A percentile compares a stretch with the other conserved stretches of the same genome.
These are phyloP conservation scores for Lactarius hatsudake DNA, from an alignment of 768 basidiomycete species.

Conservation along the genomic window DNA sequence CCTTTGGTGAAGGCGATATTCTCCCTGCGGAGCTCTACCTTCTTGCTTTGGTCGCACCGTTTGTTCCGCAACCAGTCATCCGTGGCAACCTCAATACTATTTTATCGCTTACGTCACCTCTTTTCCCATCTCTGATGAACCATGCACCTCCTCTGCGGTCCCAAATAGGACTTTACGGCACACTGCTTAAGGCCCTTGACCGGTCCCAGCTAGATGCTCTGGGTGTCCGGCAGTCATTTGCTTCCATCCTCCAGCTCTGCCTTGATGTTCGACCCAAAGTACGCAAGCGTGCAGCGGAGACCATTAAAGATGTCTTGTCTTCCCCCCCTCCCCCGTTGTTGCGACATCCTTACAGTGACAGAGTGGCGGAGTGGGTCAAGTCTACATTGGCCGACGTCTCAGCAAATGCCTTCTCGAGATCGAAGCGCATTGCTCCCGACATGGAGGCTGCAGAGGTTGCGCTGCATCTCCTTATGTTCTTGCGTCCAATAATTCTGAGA, in stretches of 20 bases:
- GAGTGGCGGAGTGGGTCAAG: slow-evolving; percentile 77
- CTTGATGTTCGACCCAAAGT: slow-evolving; percentile 93
- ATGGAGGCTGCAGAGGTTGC: slow-evolving; percentile 66
- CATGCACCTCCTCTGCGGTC: slow-evolving; percentile 85
- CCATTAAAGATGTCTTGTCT: slow-evolving; percentile 72
- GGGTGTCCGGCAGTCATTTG: slow-evolving; percentile 77
- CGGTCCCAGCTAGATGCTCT: slow-evolving; percentile 63
- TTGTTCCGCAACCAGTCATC: slow-evolving; percentile 78
- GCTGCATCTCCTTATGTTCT: slow-evolving; percentile 72
- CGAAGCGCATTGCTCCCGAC: slow-evolving; percentile 54
- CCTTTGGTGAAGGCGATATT: slow-evolving; percentile 63
- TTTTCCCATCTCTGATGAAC: slow-evolving; percentile 63
- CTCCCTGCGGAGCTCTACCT: slow-evolving; percentile 85
- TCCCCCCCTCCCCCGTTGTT: slow-evolving; percentile 74
- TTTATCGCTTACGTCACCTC: slow-evolving; percentile 69
- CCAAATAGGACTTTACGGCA: slow-evolving; percentile 72
- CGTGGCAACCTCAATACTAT: slow-evolving; percentile 70
- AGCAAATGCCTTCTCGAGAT: slow-evolving; percentile 56
- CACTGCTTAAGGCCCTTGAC: slow-evolving; percentile 69
- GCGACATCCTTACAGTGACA: slow-evolving; percentile 82
- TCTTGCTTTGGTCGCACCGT: slow-evolving; percentile 70
- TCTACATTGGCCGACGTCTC: slow-evolving; percentile 63
- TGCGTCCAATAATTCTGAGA: slow-evolving; percentile 57
- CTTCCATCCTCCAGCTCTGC: slow-evolving; percentile 76
- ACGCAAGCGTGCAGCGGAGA: slow-evolving; percentile 84